Evolutionary conservation across 176 grass and related monocot species (phyloP), one percentile per base, ranked within the genome.

Genomic region (Elymus sibiricus): DNA sequence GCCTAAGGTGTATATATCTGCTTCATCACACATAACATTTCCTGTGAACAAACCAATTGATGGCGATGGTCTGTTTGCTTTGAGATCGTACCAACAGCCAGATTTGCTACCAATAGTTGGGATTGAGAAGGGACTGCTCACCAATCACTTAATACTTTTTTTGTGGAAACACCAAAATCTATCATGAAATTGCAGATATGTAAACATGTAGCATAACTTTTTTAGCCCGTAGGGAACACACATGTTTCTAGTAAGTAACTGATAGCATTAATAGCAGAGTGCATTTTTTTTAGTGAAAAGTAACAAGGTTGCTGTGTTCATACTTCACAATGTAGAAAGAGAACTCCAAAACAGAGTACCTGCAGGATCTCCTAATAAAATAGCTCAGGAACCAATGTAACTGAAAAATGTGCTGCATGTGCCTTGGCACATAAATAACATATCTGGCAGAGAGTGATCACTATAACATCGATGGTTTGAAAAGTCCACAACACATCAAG

Each of bases 401-500:
- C 37, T 62, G 59, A 58, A 69, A 71, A 15, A 64, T 26, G 25
- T 88, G 61, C 26, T 49, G 28, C 6, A 34, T 22, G n/a, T 39
- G 29, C 26, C 47, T 83, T 15, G 19, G 25, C 37, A 22, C 19
- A 46, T 82, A 71, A 76, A 13, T 11, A 74, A 9, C 31, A 64
- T 25, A 44, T 27, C 24, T 84, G 32, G 19, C 46, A 63, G 21
- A 44, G 16, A 84, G 40, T 74, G 4, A 10, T 11, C 67, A n/a
- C 39, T 27, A 59, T 21, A 35, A 83, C 14, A n/a, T 19, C 34
- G 32, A 77, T 69, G 29, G 31, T 55, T 58, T 46, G 49, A 22
- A 82, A 40, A 35, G 72, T 59, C 19, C 26, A 82, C 51, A 87
- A 22, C 74, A 75, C 25, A 79, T 64, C 32, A 44, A 26, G 13